Conservation (phyloP, 495 filamentous ascomycete species). For the Xylaria venustula region DNA sequence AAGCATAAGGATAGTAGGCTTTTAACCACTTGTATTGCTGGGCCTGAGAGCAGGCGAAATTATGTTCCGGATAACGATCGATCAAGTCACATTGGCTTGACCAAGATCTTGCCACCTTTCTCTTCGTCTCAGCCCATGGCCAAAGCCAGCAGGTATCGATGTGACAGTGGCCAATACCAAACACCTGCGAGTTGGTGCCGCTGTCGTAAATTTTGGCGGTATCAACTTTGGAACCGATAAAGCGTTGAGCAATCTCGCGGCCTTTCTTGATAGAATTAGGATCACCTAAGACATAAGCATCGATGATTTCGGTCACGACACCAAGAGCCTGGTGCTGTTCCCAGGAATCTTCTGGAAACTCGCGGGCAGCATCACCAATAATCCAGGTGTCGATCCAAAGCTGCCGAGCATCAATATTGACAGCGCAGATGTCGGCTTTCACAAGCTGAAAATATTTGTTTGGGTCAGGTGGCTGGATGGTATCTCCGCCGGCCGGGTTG, state of each 20-base stretch:
- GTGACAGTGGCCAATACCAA: constrained; percentile 91
- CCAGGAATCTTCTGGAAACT: constrained; percentile 78
- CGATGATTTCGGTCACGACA: constrained; percentile 82
- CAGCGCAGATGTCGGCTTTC: constrained; percentile 82
- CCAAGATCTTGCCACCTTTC: constrained; percentile 95
- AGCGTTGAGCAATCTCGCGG: constrained; percentile 77
- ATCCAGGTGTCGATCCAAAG: constrained; percentile 94
- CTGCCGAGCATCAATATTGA: constrained; percentile 80
- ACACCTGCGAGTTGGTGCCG: constrained; percentile 71
- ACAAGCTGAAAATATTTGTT: constrained; percentile 74
- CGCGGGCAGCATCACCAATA: constrained; percentile 80
- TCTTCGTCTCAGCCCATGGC: constrained; percentile 98
- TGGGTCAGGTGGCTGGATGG: constrained; percentile 83
- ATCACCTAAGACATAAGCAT: constrained; percentile 78
- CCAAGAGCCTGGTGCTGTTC: constrained; percentile 84
- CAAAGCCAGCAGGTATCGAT: constrained; percentile 98
- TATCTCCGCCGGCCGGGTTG: constrained; percentile 80
- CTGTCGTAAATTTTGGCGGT: constrained; percentile 80
- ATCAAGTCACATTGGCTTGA: constrained; percentile 92
- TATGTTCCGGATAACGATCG: constrained; percentile 90
- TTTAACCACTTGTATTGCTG: constrained; percentile 99
- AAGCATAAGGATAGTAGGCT: constrained; percentile 79
- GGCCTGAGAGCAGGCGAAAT: constrained; percentile 87
- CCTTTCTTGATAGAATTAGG: constrained; percentile 74
- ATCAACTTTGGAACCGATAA: constrained; percentile 77